Evolutionary conservation across 2,329 filamentous ascomycete species (phyloP).

Genomic region (Pyrenophora tritici-repentis): DNA sequence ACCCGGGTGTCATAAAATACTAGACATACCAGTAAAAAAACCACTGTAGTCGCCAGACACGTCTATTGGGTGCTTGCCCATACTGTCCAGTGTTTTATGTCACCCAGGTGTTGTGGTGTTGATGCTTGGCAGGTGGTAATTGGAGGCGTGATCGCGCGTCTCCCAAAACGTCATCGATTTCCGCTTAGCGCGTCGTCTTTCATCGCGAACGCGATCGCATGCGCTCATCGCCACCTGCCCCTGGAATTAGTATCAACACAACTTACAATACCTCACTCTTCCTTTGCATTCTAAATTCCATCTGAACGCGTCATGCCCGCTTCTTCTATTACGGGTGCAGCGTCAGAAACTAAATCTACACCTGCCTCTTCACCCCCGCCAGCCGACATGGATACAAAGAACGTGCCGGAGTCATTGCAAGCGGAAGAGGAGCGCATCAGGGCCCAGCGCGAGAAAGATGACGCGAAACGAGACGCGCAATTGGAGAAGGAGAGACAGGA

Average conservation of each 20-base stretch:
- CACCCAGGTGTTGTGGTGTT: neutral
- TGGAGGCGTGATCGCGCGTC: slow-evolving; percentile 37
- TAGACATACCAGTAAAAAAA: too few relatives aligned
- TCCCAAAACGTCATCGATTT: slow-evolving; percentile 31
- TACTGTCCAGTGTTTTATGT: too few relatives aligned
- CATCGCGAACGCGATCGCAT: slow-evolving; percentile 17
- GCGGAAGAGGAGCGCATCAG: slow-evolving; percentile 55
- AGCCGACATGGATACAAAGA: slow-evolving; percentile 33
- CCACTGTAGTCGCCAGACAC: too few relatives aligned
- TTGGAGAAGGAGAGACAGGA: slow-evolving; percentile 53
- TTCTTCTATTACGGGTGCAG: slow-evolving; percentile 28
- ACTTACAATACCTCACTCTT: neutral
- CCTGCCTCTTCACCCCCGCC: slow-evolving; percentile 44
- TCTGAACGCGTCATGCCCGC: slow-evolving; percentile 24
- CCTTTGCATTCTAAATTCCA: neutral
- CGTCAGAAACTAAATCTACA: slow-evolving; percentile 33
- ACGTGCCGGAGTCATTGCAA: slow-evolving; percentile 49
- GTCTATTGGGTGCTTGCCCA: too few relatives aligned
- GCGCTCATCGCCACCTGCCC: slow-evolving; percentile 14
- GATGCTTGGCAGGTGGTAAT: slow-evolving; percentile 13
- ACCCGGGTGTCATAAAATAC: too few relatives aligned
- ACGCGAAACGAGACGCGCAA: slow-evolving; percentile 52
- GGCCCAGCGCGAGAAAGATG: slow-evolving; percentile 49
- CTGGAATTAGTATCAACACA: slow-evolving; percentile 6
- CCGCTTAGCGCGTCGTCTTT: slow-evolving; percentile 30